Conservation (phyloP, 495 filamentous ascomycete genomes). For the Echria macrotheca region DNA sequence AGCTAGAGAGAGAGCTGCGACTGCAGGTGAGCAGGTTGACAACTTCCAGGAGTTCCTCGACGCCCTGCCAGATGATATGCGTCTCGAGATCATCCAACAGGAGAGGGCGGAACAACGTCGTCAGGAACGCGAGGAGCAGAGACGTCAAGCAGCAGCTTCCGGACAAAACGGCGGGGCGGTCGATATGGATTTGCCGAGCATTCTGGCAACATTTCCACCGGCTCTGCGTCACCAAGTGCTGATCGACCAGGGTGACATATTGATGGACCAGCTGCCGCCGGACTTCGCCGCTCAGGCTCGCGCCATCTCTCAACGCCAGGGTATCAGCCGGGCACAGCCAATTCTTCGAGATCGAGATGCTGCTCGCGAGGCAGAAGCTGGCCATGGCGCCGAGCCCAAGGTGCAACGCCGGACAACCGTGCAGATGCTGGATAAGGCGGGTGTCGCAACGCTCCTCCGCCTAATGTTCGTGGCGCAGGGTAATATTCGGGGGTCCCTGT, state of each 20-base stretch:
- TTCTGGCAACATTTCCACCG: conserved; percentile 85
- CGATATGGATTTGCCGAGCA: conserved; percentile 91
- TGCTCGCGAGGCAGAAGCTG: conserved; percentile 24
- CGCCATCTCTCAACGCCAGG: conserved; percentile 39
- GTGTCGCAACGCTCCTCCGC: conserved; percentile 86
- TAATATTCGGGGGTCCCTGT: conserved; percentile 67
- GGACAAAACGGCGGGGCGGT: conserved; percentile 53
- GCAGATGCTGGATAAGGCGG: conserved; percentile 95
- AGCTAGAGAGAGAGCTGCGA: conserved; percentile 59
- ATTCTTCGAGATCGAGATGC: conserved; percentile 24
- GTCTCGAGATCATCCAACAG: conserved; percentile 81
- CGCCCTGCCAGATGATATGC: conserved; percentile 83
- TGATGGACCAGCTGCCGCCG: conserved; percentile 76
- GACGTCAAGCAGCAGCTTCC: conserved; percentile 47
- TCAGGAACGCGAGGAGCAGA: conserved; percentile 73
- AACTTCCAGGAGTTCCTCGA: conserved; percentile 93
- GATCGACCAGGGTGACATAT: conserved; percentile 84
- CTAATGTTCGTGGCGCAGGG: conserved; percentile 95
- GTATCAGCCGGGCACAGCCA: conserved; percentile 16
- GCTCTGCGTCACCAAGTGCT: conserved; percentile 78
- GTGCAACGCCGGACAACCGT: conserved; percentile 71
- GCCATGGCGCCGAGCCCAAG: conserved; percentile 45
- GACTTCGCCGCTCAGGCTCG: conserved; percentile 83
- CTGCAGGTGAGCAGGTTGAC: conserved; percentile 75
- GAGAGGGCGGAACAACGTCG: conserved; percentile 86